Conservation (phyloP, 306 rosid species). For the Pueraria montana region DNA sequence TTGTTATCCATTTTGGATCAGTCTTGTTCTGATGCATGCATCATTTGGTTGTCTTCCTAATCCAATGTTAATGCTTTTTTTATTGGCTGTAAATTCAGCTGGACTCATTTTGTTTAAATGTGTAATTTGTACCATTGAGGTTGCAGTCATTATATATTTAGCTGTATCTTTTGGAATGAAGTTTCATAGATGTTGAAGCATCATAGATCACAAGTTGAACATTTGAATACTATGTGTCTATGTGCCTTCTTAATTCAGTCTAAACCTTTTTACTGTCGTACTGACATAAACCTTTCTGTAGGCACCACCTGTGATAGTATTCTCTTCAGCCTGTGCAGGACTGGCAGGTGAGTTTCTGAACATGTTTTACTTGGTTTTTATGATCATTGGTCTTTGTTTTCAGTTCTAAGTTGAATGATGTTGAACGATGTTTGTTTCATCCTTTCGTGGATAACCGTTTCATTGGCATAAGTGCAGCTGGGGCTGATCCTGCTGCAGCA, state of each 20-base stretch:
- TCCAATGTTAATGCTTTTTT: constrained; percentile 8
- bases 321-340: constrained; percentile 91
- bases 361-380: neutral
- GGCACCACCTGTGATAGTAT: constrained; percentile 87
- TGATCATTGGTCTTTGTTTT: neutral
- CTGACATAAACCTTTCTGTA: constrained; percentile 39
- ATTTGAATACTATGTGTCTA: neutral
- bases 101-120: constrained; percentile 21
- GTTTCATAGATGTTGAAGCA: constrained; percentile 24
- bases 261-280: neutral
- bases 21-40: neutral
- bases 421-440: neutral
- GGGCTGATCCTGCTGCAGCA: constrained; percentile 71
- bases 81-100: neutral
- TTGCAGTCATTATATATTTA: constrained; percentile 16
- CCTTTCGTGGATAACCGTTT: neutral
- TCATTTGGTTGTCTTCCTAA: constrained; percentile 13
- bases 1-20: constrained; percentile 16
- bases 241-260: neutral
- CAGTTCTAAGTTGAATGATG: neutral
- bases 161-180: neutral
- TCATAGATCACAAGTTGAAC: neutral
- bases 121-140: neutral
- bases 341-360: constrained; percentile 62
- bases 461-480: constrained; percentile 60